Evolutionary conservation across 768 basidiomycete genomes (phyloP).

Genomic region (Dioszegia hungarica): DNA sequence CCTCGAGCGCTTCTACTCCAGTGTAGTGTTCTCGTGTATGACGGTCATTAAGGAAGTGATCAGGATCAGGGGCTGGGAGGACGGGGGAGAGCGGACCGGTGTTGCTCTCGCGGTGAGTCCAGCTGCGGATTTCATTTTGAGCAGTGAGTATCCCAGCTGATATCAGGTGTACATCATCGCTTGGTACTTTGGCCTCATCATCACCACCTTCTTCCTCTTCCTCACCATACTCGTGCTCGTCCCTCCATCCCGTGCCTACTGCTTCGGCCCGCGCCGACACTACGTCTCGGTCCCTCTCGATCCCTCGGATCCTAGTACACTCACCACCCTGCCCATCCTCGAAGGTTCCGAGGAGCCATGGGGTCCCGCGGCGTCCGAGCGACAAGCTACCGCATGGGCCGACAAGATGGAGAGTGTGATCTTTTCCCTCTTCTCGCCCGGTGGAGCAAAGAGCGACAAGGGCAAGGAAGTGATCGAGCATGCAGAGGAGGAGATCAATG

Average conservation of each 20-base stretch:
- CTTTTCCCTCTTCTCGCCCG: slow-evolving; percentile 43
- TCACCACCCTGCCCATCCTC: not conserved
- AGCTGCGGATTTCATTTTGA: not conserved
- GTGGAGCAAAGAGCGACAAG: slow-evolving; percentile 10
- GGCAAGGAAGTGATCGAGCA: slow-evolving; percentile 8
- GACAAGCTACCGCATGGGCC: slow-evolving; percentile 11
- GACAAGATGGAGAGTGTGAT: slow-evolving; percentile 36
- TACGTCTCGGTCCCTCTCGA: slow-evolving; percentile 18
- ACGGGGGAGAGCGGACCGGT: slow-evolving; percentile 40
- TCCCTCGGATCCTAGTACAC: not conserved
- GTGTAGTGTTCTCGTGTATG: slow-evolving; percentile 48
- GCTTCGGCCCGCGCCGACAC: slow-evolving; percentile 49
- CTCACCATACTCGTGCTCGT: slow-evolving; percentile 50
- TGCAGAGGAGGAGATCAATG: slow-evolving; percentile 27
- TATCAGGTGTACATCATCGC: slow-evolving; percentile 48
- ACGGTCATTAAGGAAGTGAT: slow-evolving; percentile 50
- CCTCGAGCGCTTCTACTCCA: slow-evolving; percentile 52
- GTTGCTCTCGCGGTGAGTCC: slow-evolving; percentile 43
- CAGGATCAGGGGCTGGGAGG: slow-evolving; percentile 52
- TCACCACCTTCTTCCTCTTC: slow-evolving; percentile 47
- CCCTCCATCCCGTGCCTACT: slow-evolving; percentile 45
- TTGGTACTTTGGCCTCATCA: slow-evolving; percentile 50
- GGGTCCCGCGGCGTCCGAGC: slow-evolving; percentile 11
- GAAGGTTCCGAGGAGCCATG: not conserved
- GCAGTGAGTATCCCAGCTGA: not conserved